Conservation (phyloP, 2,329 filamentous ascomycete species). For the Xylariaceae sp. region DNA sequence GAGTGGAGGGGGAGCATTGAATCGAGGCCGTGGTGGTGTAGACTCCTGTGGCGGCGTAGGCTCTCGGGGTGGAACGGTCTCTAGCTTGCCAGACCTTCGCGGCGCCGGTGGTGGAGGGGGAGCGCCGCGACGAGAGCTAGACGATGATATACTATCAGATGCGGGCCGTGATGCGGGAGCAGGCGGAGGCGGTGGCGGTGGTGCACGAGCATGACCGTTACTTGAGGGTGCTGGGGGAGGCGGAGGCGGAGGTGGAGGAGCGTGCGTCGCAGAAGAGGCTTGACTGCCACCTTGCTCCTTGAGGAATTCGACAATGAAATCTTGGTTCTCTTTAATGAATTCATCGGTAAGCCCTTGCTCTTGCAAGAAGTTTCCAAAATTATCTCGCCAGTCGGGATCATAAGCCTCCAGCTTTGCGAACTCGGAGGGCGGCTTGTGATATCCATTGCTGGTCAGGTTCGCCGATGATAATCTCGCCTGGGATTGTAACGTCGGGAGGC, state of each 20-base stretch:
- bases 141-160: conserved; percentile 35
- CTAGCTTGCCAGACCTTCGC: conserved; percentile 55
- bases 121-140: conserved; percentile 40
- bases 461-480: conserved; percentile 39
- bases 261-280: conserved; percentile 30
- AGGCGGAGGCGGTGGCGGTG: conserved; percentile 38
- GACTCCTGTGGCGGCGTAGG: conserved; percentile 67
- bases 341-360: conserved; percentile 64
- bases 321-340: conserved; percentile 65
- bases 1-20: conserved; percentile 82
- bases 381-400: conserved; percentile 62
- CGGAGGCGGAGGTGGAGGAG: conserved; percentile 44
- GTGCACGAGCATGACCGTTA: conserved; percentile 37
- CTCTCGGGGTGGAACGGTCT: conserved; percentile 38
- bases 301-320: conserved; percentile 65
- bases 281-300: conserved; percentile 51
- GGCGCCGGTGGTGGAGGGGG: conserved; percentile 59
- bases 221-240: conserved; percentile 37
- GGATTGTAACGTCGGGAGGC: conserved; percentile 34
- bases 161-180: conserved; percentile 23
- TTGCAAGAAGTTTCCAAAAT: conserved; percentile 62
- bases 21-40: conserved; percentile 67
- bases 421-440: conserved; percentile 46
- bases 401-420: conserved; percentile 63
- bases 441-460: conserved; percentile 41